Conservation (phyloP, 306 rosid species). For the Prinsepia uniflora region DNA sequence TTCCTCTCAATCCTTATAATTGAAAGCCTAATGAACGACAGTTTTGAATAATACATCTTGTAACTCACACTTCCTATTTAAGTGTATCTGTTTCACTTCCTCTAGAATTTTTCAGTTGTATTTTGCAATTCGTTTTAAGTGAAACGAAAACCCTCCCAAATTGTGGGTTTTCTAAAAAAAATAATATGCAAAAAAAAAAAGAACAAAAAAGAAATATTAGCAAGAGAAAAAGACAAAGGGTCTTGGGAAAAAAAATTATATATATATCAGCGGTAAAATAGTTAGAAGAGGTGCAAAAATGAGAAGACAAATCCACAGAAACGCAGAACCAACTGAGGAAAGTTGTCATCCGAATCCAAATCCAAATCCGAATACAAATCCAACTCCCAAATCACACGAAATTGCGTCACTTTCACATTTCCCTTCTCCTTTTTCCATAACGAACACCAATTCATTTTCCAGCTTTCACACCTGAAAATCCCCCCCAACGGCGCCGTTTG, state of each 20-base stretch:
- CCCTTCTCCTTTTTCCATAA: neutral
- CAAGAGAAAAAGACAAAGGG: neutral
- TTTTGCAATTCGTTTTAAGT: neutral
- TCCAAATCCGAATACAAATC: slow-evolving; percentile 4
- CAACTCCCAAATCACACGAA: neutral
- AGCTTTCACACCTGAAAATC: neutral
- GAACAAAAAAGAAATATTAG: neutral
- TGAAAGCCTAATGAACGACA: neutral
- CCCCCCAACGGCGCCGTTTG: slow-evolving; percentile 6
- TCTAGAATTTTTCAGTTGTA: no score
- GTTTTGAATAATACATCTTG: neutral
- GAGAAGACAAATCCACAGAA: slow-evolving; percentile 5
- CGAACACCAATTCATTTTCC: neutral
- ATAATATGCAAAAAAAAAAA: neutral
- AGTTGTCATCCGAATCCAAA: neutral
- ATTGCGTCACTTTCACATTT: neutral
- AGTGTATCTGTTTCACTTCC: no score
- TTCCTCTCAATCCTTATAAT: neutral
- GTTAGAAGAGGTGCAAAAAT: neutral
- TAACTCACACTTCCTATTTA: no score
- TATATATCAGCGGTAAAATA: neutral
- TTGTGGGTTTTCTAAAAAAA: neutral
- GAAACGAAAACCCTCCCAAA: neutral
- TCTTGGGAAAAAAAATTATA: neutral
- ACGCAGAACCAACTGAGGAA: slow-evolving; percentile 13